These are phyloP conservation scores for Ustilaginoidea virens DNA, from an alignment of 2,329 filamentous ascomycete genomes.

Conservation along the genomic window DNA sequence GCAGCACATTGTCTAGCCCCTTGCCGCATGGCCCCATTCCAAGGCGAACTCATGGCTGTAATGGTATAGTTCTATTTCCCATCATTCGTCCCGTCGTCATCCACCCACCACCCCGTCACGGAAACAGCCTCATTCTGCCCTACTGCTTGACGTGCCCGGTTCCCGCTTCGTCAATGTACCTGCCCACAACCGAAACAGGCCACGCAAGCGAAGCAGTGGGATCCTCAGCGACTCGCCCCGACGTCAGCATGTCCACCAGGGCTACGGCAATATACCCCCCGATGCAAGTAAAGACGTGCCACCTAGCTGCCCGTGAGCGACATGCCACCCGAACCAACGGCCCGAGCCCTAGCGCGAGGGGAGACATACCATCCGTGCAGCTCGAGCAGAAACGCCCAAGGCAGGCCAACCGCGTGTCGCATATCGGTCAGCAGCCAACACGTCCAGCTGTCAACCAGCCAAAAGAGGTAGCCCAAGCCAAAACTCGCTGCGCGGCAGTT, in stretches of 20 bases:
- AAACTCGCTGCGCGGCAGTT: conserved; percentile 15
- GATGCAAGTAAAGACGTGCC: conserved; percentile 25
- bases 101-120: too few species aligned
- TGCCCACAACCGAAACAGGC: conserved; percentile 14
- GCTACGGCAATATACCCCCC: conserved; percentile 24
- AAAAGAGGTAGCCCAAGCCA: conserved; percentile 20
- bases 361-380: conserved; percentile 24
- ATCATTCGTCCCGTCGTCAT: too few species aligned
- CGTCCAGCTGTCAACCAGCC: conserved; percentile 22
- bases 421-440: conserved; percentile 14
- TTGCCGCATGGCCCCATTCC: too few species aligned
- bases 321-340: too few species aligned
- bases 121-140: too few species aligned
- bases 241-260: conserved; percentile 20
- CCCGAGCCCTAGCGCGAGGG: too few species aligned
- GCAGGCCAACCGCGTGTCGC: conserved; percentile 16
- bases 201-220: conserved; percentile 16
- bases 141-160: too few species aligned
- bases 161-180: too few species aligned
- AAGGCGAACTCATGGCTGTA: too few species aligned
- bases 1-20: too few species aligned
- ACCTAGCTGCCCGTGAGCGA: conserved; percentile 13
- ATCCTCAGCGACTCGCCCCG: conserved; percentile 17
- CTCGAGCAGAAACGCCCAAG: conserved; percentile 22
- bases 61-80: too few species aligned